phyloP scores from a whole-genome alignment of 2,329 filamentous ascomycete species.

The Pseudocercospora eumusae region DNA sequence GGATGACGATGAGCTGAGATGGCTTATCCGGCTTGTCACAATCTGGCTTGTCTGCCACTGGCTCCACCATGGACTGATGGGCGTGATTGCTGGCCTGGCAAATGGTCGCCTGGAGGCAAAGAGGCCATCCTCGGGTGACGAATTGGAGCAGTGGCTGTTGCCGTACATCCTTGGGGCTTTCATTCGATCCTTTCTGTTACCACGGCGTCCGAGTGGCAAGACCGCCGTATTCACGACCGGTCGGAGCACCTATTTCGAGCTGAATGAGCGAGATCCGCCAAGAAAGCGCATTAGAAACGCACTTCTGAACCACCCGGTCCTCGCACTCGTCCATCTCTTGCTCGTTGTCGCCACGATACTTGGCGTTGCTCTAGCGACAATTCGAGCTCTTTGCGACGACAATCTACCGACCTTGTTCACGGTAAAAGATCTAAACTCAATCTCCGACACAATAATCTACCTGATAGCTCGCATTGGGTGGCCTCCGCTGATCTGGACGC shows the following conservation, averaged over 20 bases:
- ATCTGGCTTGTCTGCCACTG: conserved; percentile 20
- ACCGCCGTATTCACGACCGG: conserved; percentile 62
- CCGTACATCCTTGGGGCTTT: conserved; percentile 15
- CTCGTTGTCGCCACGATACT: conserved; percentile 15
- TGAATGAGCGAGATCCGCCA: conserved; percentile 36
- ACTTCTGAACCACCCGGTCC: conserved; percentile 14
- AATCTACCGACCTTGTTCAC: neutral
- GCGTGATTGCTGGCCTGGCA: conserved; percentile 12
- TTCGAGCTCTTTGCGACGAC: neutral
- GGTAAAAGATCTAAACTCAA: neutral
- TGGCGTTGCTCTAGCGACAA: neutral
- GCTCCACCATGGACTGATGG: conserved; percentile 20
- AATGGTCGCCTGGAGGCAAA: conserved; percentile 16
- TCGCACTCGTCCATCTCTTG: conserved; percentile 12
- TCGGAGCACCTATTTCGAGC: conserved; percentile 56
- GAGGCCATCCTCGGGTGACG: conserved; percentile 17
- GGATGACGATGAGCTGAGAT: conserved; percentile 13
- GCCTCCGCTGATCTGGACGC: conserved; percentile 60
- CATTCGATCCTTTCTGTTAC: conserved; percentile 4
- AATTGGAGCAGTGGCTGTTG: conserved; percentile 16
- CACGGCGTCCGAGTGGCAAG: conserved; percentile 55
- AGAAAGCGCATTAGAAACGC: conserved; percentile 6
- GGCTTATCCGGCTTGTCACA: conserved; percentile 18
- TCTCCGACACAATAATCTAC: conserved; percentile 43
- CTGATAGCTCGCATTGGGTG: conserved; percentile 63